Evolutionary conservation across 1,284 basidiomycete species (phyloP), one percentile per base, ranked within the genome.

Genomic region (Trichosporon ovoides): DNA sequence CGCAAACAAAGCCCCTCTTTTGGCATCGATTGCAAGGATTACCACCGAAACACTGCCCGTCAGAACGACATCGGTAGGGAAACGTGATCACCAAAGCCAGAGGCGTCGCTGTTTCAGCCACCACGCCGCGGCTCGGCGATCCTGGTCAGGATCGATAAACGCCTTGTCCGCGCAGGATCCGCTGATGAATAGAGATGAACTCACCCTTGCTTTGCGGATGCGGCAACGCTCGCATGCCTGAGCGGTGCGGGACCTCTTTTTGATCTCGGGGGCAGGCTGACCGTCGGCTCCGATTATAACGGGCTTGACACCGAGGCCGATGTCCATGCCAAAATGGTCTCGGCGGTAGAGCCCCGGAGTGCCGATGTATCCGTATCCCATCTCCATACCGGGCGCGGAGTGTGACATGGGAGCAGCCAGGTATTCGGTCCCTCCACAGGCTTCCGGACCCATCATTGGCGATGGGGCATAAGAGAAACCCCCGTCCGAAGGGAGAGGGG

Each of bases 171-270:
- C n/a, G 38, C 52, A 40, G 11, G 24, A 38, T 28, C 19, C n/a
- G n/a, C 13, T 31, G 7, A 16, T 16, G 14, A 49, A 49, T 16
- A 38, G 16, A 4, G n/a, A 2, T 2, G 5, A 3, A 68, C 66
- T 68, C 58, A 68, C 66, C 49, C 63, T 61, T 12, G 66, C 66
- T 37, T 68, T 68, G 37, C 66, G 59, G 36, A 61, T 56, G 7
- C 66, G 61, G 52, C 66, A 68, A 14, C 61, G 61, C 55, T 68
- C 66, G 38, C 66, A 68, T 1, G 66, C 66, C 60, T 68, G 66
- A 1, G 65, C 65, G 3, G 63, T 62, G 33, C 66, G 59, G 1
- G 62, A 62, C 4, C 66, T 55, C 63, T 68, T 68, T 59, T 67
- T 65, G 46, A 64, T 57, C 38, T 64, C 63, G 7, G 57, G 55